phyloP scores from a whole-genome alignment of 2,329 filamentous ascomycete species.

The Colletotrichum musae region DNA sequence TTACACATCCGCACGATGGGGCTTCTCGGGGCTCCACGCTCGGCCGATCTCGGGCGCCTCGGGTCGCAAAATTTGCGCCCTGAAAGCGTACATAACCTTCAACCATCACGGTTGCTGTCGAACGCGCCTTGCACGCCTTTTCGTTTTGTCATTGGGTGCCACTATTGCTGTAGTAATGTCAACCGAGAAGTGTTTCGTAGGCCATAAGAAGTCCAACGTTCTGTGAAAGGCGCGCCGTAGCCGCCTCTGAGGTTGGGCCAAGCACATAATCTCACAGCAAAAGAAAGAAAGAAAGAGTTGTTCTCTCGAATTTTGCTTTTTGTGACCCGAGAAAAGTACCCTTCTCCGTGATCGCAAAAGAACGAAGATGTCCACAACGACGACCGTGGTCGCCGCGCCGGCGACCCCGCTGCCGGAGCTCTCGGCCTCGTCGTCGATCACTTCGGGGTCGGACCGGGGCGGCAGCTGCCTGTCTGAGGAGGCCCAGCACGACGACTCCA shows the following conservation, averaged over 20 bases:
- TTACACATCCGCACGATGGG: slow-evolving; percentile 23
- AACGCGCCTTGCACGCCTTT: neutral
- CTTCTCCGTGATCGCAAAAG: too few species aligned
- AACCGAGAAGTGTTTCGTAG: neutral
- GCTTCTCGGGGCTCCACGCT: slow-evolving; percentile 18
- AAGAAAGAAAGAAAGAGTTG: too few species aligned
- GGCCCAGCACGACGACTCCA: slow-evolving; percentile 8
- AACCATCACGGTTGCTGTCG: neutral
- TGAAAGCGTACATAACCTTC: neutral
- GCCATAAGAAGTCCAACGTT: too few species aligned
- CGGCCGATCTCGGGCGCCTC: slow-evolving; percentile 31
- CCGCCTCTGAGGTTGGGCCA: too few species aligned
- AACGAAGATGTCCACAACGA: slow-evolving; percentile 23
- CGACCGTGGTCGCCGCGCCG: slow-evolving; percentile 9
- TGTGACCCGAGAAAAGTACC: neutral
- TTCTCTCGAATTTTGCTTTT: too few species aligned
- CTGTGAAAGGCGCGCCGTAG: too few species aligned
- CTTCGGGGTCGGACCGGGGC: neutral
- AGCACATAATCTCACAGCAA: too few species aligned
- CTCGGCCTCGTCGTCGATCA: slow-evolving; percentile 4
- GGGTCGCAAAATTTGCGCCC: slow-evolving; percentile 13
- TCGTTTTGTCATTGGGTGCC: neutral
- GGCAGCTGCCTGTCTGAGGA: neutral
- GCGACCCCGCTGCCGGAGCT: slow-evolving; percentile 6
- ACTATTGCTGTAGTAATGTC: neutral